Evolutionary conservation across 1,284 basidiomycete species (phyloP), one percentile per base, ranked within the genome.

Genomic region (Pholiota adiposa): DNA sequence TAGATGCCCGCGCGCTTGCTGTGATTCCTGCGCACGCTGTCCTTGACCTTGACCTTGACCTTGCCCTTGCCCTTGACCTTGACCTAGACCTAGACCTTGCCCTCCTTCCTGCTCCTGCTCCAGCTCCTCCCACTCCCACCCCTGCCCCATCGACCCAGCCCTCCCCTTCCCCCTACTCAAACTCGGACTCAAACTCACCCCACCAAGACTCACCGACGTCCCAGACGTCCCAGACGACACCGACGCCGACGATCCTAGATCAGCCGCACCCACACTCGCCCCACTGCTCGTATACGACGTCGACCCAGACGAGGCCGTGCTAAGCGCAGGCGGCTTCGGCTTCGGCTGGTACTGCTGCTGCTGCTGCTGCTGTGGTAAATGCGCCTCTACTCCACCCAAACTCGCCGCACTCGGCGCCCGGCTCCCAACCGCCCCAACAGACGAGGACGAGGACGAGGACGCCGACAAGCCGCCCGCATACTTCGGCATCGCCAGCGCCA

Each of bases 391-490:
- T n/a, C 36, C 9, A n/a, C 12, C 36, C 9, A 4, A 38, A n/a
- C 43, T 18, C 43, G 41, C 41, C 7, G 41, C 21, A 12, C 31
- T 27, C n/a, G 49, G 23, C 33, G 50, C 29, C 50, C 50, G 8
- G 12, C 48, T 50, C 25, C 46, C 33, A 12, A 31, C 33, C 1
- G 12, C 23, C 19, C 51, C 41, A 36, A 55, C 19, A 29, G 43
- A 60, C 31, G 67, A 63, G 4, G 64, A 60, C 7, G 63, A 67
- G 36, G 53, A 65, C 58, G 51, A 61, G 18, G 53, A 59, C 25
- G 58, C 54, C 33, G 63, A 64, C 40, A 18, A 9, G 5, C 29
- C 29, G 23, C 2, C 3, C 21, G 25, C 3, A 23, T 27, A 23
- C 12, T 33, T 34, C 50, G 21, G 36, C 14, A 38, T 21, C 8